phyloP scores from a whole-genome alignment of 73 alveolate genomes.

The Halteria grandinella region DNA sequence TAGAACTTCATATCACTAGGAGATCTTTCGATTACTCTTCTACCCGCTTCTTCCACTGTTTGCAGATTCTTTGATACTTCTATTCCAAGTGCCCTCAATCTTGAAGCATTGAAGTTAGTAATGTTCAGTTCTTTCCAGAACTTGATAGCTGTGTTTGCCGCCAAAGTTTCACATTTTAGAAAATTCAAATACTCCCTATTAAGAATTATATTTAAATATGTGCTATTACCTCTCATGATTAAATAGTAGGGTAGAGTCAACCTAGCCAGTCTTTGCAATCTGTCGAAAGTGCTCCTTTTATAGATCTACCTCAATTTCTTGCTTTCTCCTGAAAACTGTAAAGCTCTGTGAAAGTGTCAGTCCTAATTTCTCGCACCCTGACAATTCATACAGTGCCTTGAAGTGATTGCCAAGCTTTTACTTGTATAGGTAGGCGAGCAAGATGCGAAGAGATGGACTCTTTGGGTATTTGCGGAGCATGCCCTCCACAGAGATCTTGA shows the following conservation, averaged over 20 bases:
- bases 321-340: not conserved
- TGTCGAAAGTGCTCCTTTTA: not conserved
- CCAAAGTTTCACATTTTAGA: not conserved
- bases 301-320: too few relatives aligned
- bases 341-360: too few relatives aligned
- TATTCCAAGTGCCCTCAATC: slow-evolving; percentile 4
- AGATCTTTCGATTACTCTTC: not conserved
- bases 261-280: not conserved
- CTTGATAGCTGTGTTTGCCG: slow-evolving; percentile 20
- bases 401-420: slow-evolving; percentile 38
- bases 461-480: too few relatives aligned
- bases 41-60: not conserved
- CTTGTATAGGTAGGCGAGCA: slow-evolving; percentile 17
- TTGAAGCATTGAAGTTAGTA: not conserved
- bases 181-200: not conserved
- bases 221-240: slow-evolving; percentile 6
- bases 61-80: slow-evolving; percentile 7
- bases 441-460: too few relatives aligned
- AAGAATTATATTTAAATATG: too few relatives aligned
- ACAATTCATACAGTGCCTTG: slow-evolving; percentile 34
- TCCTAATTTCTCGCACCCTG: slow-evolving; percentile 28
- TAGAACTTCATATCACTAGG: slow-evolving; percentile 27
- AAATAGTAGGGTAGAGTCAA: slow-evolving; percentile 9
- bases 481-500: too few relatives aligned
- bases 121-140: slow-evolving; percentile 43